A percentile compares a stretch with the other conserved stretches of the same genome.
These are phyloP conservation scores for Geotrichum cucujoidarum DNA, from an alignment of 1,139 yeast genomes.

Conservation along the genomic window DNA sequence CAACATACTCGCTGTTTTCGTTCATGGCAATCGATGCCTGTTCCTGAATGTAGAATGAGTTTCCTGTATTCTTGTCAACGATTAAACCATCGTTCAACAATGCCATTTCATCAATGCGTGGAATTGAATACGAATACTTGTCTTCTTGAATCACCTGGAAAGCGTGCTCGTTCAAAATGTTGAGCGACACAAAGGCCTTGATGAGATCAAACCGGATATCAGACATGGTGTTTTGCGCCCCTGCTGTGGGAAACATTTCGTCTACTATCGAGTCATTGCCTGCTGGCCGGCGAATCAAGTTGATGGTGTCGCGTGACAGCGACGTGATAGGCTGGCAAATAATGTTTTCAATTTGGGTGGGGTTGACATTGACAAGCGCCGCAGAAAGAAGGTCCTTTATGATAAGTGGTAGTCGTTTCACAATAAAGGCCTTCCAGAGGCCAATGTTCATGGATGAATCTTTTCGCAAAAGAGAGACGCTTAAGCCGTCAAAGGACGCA, in stretches of 20 bases:
- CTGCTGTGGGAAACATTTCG: conserved; percentile 43
- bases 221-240: conserved; percentile 40
- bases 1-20: conserved; percentile 30
- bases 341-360: conserved; percentile 24
- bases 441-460: conserved; percentile 26
- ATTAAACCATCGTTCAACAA: conserved; percentile 13
- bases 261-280: conserved; percentile 29
- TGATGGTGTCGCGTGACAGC: conserved; percentile 28
- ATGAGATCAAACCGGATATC: conserved; percentile 56
- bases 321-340: conserved; percentile 28
- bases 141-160: conserved; percentile 48
- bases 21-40: conserved; percentile 16
- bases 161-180: conserved; percentile 41
- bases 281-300: conserved; percentile 25
- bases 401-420: conserved; percentile 31
- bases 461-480: conserved; percentile 31
- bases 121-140: conserved; percentile 17
- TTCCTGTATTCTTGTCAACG: conserved; percentile 10
- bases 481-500: conserved; percentile 38
- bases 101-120: conserved; percentile 13
- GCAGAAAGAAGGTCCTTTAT: conserved; percentile 22
- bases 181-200: conserved; percentile 47
- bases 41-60: conserved; percentile 1
- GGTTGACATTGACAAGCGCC: conserved; percentile 16
- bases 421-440: conserved; percentile 34